Percentiles rank a stretch among this genome's conserved stretches.
phyloP scores from a whole-genome alignment of 768 basidiomycete genomes.

The Lactifluus volemus region DNA sequence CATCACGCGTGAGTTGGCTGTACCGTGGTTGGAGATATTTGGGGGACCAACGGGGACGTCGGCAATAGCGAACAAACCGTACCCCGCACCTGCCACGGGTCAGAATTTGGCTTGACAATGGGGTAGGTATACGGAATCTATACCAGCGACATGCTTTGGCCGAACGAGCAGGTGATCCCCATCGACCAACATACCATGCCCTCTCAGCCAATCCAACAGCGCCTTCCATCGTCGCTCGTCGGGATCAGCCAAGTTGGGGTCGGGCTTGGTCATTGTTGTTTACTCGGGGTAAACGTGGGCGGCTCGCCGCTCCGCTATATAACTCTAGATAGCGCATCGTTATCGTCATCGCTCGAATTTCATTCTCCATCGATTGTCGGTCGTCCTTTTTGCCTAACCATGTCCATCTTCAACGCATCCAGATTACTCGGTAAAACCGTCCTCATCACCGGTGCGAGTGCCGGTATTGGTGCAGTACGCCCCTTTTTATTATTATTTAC shows the following conservation, averaged over 20 bases:
- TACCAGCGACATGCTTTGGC: conserved; percentile 45
- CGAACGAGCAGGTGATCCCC: conserved; percentile 40
- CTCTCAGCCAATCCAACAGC: conserved; percentile 16
- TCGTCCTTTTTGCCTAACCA: conserved; percentile 25
- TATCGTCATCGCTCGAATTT: neutral
- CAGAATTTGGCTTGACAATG: neutral
- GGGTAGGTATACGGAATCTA: conserved; percentile 12
- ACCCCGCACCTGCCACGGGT: conserved; percentile 44
- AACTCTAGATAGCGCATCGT: neutral
- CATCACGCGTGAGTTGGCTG: neutral
- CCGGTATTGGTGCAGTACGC: conserved; percentile 82
- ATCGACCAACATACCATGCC: conserved; percentile 22
- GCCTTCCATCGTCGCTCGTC: conserved; percentile 11
- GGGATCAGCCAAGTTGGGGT: neutral
- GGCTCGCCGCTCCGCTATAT: neutral
- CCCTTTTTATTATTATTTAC: neutral
- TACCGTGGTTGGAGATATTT: neutral
- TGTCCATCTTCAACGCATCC: conserved; percentile 78
- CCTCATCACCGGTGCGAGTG: conserved; percentile 82
- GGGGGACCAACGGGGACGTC: conserved; percentile 33
- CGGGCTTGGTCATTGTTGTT: neutral
- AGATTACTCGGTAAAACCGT: conserved; percentile 79
- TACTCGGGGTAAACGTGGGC: neutral
- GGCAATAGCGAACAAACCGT: conserved; percentile 56
- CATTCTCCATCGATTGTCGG: neutral